These are phyloP conservation scores for Sutorius australiensis DNA, from an alignment of 768 basidiomycete species.

Conservation along the genomic window DNA sequence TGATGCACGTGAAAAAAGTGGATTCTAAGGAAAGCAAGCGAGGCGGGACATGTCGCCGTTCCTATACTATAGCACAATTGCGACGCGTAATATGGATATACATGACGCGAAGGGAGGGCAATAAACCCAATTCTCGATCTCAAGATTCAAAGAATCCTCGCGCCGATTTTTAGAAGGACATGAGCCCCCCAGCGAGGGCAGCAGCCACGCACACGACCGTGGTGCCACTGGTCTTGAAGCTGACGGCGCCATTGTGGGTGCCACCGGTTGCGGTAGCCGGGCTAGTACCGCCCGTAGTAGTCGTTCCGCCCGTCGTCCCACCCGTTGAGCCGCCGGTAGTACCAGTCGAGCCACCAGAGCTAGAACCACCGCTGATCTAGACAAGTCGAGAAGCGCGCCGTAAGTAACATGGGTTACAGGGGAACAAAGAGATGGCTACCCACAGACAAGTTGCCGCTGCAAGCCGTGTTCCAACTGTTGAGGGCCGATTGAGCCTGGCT, in stretches of 20 bases:
- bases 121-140: background rate
- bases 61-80: background rate
- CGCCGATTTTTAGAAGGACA: constrained; percentile 7
- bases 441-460: constrained; percentile 19
- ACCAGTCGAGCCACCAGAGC: background rate
- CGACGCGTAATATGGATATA: background rate
- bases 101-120: background rate
- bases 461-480: constrained; percentile 14
- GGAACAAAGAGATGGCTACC: background rate
- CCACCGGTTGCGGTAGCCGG: background rate
- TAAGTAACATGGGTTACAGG: background rate
- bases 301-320: background rate
- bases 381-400: background rate
- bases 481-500: constrained; percentile 8
- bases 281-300: background rate
- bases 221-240: constrained; percentile 3
- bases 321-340: background rate
- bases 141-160: too few species aligned
- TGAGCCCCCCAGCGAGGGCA: constrained; percentile 9
- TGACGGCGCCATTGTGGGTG: background rate
- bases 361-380: constrained; percentile 14
- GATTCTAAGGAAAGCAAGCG: background rate
- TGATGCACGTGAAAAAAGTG: background rate
- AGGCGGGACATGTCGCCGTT: background rate
- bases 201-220: constrained; percentile 2